phyloP scores from a whole-genome alignment of 2,329 filamentous ascomycete genomes.

The Cytospora chrysosperma region DNA sequence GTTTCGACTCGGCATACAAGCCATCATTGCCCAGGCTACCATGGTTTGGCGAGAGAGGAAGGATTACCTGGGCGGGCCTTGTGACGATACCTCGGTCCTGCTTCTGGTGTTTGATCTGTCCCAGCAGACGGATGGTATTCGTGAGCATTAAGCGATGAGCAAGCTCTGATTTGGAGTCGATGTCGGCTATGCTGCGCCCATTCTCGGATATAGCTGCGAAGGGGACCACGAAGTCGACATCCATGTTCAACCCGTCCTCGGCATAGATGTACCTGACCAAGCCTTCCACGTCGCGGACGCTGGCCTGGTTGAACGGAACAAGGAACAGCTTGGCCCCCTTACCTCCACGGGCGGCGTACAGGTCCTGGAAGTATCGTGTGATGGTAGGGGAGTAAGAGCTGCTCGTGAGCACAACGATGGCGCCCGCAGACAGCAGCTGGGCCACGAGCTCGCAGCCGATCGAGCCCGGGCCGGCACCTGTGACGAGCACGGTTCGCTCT shows the following conservation, averaged over 20 bases:
- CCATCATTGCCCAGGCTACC: slow-evolving; percentile 44
- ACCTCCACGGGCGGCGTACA: slow-evolving; percentile 29
- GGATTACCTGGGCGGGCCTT: slow-evolving; percentile 38
- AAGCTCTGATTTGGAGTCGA: slow-evolving; percentile 37
- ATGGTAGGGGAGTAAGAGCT: neutral
- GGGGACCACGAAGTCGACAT: slow-evolving; percentile 42
- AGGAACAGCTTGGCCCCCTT: slow-evolving; percentile 36
- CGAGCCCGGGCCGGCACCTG: slow-evolving; percentile 10
- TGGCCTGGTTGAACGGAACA: slow-evolving; percentile 42
- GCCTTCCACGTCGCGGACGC: slow-evolving; percentile 37
- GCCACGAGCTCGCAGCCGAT: slow-evolving; percentile 15
- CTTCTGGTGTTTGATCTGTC: slow-evolving; percentile 36
- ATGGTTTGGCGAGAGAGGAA: slow-evolving; percentile 45
- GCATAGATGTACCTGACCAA: slow-evolving; percentile 40
- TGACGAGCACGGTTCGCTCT: slow-evolving; percentile 9
- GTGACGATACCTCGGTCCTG: slow-evolving; percentile 30
- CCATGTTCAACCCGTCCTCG: slow-evolving; percentile 30
- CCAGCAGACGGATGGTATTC: slow-evolving; percentile 39
- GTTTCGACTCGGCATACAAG: slow-evolving; percentile 45
- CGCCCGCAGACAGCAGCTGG: slow-evolving; percentile 9
- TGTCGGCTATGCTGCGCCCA: slow-evolving; percentile 35
- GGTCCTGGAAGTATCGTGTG: slow-evolving; percentile 34
- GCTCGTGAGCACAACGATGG: slow-evolving; percentile 15
- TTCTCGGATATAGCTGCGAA: slow-evolving; percentile 42
- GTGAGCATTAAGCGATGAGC: slow-evolving; percentile 41